Percentiles rank a stretch among this genome's conserved stretches.
phyloP scores from a whole-genome alignment of 2,329 filamentous ascomycete genomes.

The Venturia nashicola region DNA sequence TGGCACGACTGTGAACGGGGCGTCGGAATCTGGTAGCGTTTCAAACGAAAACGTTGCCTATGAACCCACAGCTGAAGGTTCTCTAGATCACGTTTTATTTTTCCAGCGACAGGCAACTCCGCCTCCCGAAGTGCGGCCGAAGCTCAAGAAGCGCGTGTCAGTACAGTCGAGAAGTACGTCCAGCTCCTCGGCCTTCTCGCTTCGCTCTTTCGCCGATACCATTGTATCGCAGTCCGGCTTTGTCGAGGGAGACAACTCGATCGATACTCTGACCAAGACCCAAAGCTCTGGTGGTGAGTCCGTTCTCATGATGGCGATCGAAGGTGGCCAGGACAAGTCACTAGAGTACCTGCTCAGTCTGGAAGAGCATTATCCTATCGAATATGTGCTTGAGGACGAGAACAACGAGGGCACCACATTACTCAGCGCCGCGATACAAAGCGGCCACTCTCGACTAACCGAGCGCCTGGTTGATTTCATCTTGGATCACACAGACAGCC shows the following conservation, averaged over 20 bases:
- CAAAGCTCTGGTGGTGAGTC: conserved; percentile 65
- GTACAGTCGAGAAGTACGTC: conserved; percentile 87
- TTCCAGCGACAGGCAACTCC: conserved; percentile 56
- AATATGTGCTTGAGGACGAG: conserved; percentile 64
- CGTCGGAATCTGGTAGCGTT: conserved; percentile 14
- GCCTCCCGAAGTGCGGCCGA: conserved; percentile 35
- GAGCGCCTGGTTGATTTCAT: conserved; percentile 64
- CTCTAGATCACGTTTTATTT: conserved; percentile 76
- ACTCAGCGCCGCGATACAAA: conserved; percentile 79
- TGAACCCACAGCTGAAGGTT: conserved; percentile 21
- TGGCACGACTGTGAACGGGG: conserved; percentile 20
- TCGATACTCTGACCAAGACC: conserved; percentile 64
- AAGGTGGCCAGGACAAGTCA: conserved; percentile 53
- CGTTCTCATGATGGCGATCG: conserved; percentile 47
- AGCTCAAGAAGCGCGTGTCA: conserved; percentile 62
- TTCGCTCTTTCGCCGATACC: conserved; percentile 67
- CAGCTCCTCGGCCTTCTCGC: conserved; percentile 72
- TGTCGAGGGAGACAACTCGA: conserved; percentile 76
- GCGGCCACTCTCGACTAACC: conserved; percentile 63
- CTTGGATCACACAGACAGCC: conserved; percentile 39
- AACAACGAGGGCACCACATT: conserved; percentile 87
- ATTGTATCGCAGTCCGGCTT: conserved; percentile 60
- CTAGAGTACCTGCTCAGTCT: conserved; percentile 70
- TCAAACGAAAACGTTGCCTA: conserved; percentile 1
- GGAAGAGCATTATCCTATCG: conserved; percentile 59